Conservation (phyloP, 768 basidiomycete genomes). For the Gymnopilus junonius region DNA sequence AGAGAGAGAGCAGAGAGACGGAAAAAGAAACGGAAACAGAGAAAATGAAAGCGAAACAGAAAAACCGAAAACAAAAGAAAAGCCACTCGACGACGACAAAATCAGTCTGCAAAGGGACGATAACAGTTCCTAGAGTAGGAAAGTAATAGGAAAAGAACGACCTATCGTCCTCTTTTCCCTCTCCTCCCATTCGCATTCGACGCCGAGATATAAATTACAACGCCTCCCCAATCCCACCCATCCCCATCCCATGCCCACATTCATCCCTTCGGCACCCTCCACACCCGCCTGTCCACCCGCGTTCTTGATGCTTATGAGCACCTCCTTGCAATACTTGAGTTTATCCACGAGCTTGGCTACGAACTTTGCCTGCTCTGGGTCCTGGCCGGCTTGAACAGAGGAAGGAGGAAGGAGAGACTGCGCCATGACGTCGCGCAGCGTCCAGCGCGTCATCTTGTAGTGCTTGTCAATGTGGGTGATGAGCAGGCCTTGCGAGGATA, state of each 20-base stretch:
- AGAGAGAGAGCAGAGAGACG: neutral
- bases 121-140: too few species aligned
- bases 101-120: too few species aligned
- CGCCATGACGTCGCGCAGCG: constrained; percentile 73
- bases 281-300: neutral
- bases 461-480: constrained; percentile 93
- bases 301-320: constrained; percentile 62
- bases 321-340: constrained; percentile 87
- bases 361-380: constrained; percentile 47
- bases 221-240: neutral
- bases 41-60: neutral
- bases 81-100: too few species aligned
- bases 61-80: neutral
- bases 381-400: constrained; percentile 23
- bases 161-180: neutral
- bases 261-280: neutral
- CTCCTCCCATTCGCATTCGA: neutral
- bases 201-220: too few species aligned
- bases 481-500: constrained; percentile 78
- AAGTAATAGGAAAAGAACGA: neutral
- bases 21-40: too few species aligned
- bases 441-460: constrained; percentile 76
- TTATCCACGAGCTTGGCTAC: constrained; percentile 73
- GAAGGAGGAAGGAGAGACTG: constrained; percentile 46
- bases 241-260: neutral